Percentiles rank a stretch among this genome's conserved stretches.
These are phyloP conservation scores for Artemisia argyi DNA, from an alignment of 129 eudicot genomes.

Conservation along the genomic window DNA sequence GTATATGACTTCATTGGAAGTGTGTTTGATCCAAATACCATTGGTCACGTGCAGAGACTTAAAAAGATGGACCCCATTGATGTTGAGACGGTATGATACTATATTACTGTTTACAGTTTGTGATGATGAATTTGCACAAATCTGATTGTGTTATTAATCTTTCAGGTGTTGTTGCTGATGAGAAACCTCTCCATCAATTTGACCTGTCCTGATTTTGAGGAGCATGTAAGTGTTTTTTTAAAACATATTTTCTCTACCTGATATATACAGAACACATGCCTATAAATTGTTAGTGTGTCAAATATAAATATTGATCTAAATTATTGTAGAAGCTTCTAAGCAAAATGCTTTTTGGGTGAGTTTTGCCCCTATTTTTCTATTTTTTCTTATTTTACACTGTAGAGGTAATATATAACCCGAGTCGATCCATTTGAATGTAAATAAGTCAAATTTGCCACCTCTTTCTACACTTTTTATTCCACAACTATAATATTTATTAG, in stretches of 20 bases:
- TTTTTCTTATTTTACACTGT: background rate
- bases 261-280: conserved; percentile 1
- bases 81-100: conserved; percentile 72
- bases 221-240: conserved; percentile 64
- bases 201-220: conserved; percentile 93
- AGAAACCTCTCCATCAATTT: conserved; percentile 93
- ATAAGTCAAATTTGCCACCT: background rate
- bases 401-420: background rate
- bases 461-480: background rate
- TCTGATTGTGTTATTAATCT: conserved; percentile 15
- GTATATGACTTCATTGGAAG: conserved; percentile 94
- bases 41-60: conserved; percentile 71
- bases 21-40: conserved; percentile 75
- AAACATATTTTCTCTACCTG: conserved; percentile 3
- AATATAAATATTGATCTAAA: background rate
- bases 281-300: background rate
- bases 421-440: background rate
- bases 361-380: background rate
- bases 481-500: background rate
- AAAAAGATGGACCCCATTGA: conserved; percentile 96
- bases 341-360: background rate
- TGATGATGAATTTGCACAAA: background rate
- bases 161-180: conserved; percentile 88
- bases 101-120: background rate
- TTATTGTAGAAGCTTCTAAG: background rate